Evolutionary conservation across 176 grass and related monocot genomes (phyloP), one percentile per base, ranked within the genome.

Genomic region (Guadua angustifolia): DNA sequence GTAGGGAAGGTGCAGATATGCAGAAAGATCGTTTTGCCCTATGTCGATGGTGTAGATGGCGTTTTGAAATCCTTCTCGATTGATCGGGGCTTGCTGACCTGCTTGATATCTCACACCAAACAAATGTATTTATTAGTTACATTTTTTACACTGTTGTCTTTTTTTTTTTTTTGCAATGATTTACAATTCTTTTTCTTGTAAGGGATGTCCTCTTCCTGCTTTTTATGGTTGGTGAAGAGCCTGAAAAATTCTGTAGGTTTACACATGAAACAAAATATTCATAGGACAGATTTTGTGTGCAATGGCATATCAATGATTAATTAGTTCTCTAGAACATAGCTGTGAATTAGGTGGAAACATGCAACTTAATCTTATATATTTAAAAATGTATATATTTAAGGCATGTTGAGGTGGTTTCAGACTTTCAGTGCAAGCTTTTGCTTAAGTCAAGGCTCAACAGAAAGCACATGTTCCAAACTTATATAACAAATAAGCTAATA

Each of bases 41-140:
- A 95, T 92, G 79, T 95, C 90, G 17, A 95, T 86, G 40, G 79
- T 49, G 65, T 95, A 95, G 21, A 95, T 35, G 35, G 85, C 93
- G 8, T 79, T 90, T 26, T 58, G 52, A 52, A 95, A 95, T 1
- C 93, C 93, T 11, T 79, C 57, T 13, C 52, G 69, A 0, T 86
- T 82, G 14, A 92, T 64, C 0, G 80, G 75, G 0, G 61, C 56
- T 44, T 15, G 38, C 22, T 72, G 43, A 0, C 88, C 92, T 91
- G 69, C 58, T 71, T 67, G 11, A 57, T 17, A 19, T 66, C 15
- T 43, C 72, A 2, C 44, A 67, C 19, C 56, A 81, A 69, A 71
- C 35, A 44, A 51, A 14, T 65, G 21, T 29, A 29, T 15, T 49
- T 36, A 66, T 18, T 16, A 55, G 26, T 36, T 50, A 51, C 25